Evolutionary conservation across 2,329 filamentous ascomycete genomes (phyloP), one percentile per base, ranked within the genome.

Genomic region (Colletotrichum higginsianum): DNA sequence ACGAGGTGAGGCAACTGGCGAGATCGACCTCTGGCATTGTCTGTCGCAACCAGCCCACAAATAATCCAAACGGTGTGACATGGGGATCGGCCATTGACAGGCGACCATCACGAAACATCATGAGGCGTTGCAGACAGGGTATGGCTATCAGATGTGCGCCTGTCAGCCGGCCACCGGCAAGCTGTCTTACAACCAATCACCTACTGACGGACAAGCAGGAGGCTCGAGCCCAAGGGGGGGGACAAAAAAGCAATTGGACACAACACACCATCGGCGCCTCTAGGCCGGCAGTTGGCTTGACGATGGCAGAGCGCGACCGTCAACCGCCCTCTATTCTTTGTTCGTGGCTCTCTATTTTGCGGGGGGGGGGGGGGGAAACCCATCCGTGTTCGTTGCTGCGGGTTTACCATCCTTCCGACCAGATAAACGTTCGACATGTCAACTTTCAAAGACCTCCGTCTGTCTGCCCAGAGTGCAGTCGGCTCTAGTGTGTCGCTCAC

Each of bases 1-100:
- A 71, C 69, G 47, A 68, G 58, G 67, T 60, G 21, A 60, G 55
- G 35, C 30, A 53, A 62, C 49, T 63, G 58, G 53, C 66, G 53
- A 60, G 65, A 71, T 47, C 65, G 38, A n/a, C 38, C 57, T 68
- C 47, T 60, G 47, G 47, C 65, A 49, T 63, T 47, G 23, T 72
- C 57, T 26, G 58, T 62, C 40, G 44, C 56, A 38, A 63, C 65
- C 23, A 63, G n/a, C 55, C 44, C 58, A 60, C 47, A 47, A 60
- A 26, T 58, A 60, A 35, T 42, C 40, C 53, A 68, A 44, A 35
- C 44, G 23, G 46, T 64, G 46, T 64, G 66, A 44, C 57, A 55
- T 60, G 58, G 47, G 47, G 53, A 52, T 60, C 56, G 50, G 38
- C 26, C 57, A 55, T n/a, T 67, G 67, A 52, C 57, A 71, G 26